Conservation (phyloP, 2,329 filamentous ascomycete genomes). For the Pezicula neosporulosa region DNA sequence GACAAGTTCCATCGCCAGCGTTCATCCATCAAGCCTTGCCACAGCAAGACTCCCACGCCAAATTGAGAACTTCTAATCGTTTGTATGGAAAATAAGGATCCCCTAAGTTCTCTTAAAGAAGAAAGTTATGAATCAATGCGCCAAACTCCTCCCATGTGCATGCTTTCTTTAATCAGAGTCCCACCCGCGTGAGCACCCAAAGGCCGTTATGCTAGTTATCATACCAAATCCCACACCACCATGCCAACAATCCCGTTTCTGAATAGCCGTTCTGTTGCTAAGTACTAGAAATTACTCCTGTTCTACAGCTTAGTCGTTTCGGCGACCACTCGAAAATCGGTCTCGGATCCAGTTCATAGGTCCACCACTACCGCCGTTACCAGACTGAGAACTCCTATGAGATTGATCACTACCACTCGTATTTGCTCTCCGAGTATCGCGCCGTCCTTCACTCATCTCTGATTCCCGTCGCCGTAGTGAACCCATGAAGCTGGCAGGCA, state of each 20-base stretch:
- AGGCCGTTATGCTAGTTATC: not conserved
- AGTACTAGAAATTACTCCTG: not conserved
- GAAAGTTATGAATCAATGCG: too few relatives aligned
- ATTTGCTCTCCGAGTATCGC: constrained; percentile 15
- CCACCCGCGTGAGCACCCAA: too few relatives aligned
- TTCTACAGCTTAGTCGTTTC: constrained; percentile 6
- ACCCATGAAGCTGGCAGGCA: not conserved
- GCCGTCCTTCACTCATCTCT: constrained; percentile 10
- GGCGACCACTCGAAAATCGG: constrained; percentile 12
- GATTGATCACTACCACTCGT: constrained; percentile 23
- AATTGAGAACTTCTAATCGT: too few relatives aligned
- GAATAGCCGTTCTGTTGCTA: too few relatives aligned
- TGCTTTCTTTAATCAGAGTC: too few relatives aligned
- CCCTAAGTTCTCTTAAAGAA: too few relatives aligned
- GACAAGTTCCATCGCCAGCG: too few relatives aligned
- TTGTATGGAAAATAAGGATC: too few relatives aligned
- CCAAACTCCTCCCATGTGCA: too few relatives aligned
- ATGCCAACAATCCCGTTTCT: too few relatives aligned
- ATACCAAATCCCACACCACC: not conserved
- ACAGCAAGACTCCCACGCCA: too few relatives aligned
- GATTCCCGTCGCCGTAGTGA: constrained; percentile 10
- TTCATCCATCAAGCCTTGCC: too few relatives aligned
- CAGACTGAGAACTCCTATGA: constrained; percentile 16
- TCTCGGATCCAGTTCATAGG: constrained; percentile 22
- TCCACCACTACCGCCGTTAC: constrained; percentile 9